These are phyloP conservation scores for Apiospora phragmitis DNA, from an alignment of 2,329 filamentous ascomycete species.

Conservation along the genomic window DNA sequence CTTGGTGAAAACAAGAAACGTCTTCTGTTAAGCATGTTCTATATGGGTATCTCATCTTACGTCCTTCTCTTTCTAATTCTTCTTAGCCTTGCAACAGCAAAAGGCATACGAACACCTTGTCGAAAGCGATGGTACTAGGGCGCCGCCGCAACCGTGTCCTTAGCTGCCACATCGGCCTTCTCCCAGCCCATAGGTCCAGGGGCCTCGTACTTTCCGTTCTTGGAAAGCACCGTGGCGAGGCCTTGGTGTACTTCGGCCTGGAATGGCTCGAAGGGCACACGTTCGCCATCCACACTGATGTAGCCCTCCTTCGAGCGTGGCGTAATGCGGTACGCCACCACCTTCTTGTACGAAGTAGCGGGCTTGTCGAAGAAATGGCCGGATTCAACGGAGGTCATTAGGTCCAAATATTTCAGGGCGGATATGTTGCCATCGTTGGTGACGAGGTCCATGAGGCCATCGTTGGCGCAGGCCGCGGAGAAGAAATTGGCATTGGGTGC, in stretches of 20 bases:
- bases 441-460: slow-evolving; percentile 84
- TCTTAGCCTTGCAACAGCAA: background rate
- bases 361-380: slow-evolving; percentile 78
- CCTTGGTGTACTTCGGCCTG: slow-evolving; percentile 86
- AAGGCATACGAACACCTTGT: background rate
- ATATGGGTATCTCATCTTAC: slow-evolving; percentile 14
- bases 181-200: slow-evolving; percentile 56
- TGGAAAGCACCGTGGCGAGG: slow-evolving; percentile 82
- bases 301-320: slow-evolving; percentile 75
- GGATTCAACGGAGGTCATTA: slow-evolving; percentile 71
- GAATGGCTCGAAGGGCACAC: slow-evolving; percentile 82
- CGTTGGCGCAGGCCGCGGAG: slow-evolving; percentile 75
- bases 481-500: slow-evolving; percentile 86
- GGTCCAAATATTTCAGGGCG: slow-evolving; percentile 63
- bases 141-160: background rate
- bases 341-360: slow-evolving; percentile 78
- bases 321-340: slow-evolving; percentile 82
- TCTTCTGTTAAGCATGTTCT: background rate
- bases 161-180: slow-evolving; percentile 19
- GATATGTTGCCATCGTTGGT: slow-evolving; percentile 76
- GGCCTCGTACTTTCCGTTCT: slow-evolving; percentile 71
- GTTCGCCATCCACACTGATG: slow-evolving; percentile 93
- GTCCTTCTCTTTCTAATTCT: background rate
- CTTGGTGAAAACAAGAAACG: background rate
- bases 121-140: background rate